A percentile compares a stretch with the other conserved stretches of the same genome.
Conservation (phyloP, 345 rosid species). For the Raphanus raphanistrum region DNA sequence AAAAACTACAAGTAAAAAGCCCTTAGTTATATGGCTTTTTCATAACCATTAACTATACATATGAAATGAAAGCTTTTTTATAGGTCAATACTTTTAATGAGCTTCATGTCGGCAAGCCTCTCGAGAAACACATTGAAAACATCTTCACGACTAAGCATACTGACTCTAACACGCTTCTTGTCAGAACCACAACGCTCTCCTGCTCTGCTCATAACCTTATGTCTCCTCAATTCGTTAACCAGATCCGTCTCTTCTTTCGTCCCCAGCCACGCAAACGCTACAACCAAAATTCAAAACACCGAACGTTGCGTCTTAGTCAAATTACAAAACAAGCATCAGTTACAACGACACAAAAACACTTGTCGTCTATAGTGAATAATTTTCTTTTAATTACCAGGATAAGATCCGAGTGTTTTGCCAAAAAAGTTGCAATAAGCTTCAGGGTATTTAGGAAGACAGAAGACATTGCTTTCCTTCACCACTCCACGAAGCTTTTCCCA, state of each 20-base stretch:
- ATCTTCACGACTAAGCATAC: conserved; percentile 72
- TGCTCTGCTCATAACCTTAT: conserved; percentile 53
- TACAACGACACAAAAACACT: not conserved
- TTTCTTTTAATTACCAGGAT: conserved; percentile 61
- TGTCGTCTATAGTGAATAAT: not conserved
- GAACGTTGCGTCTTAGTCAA: conserved; percentile 24
- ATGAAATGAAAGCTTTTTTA: not conserved
- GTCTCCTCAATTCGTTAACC: conserved; percentile 46
- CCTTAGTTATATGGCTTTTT: not conserved
- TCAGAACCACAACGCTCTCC: conserved; percentile 64
- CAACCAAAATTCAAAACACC: not conserved
- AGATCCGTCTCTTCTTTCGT: conserved; percentile 54
- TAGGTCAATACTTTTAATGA: conserved; percentile 24
- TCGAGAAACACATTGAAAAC: conserved; percentile 56
- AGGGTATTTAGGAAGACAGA: conserved; percentile 58
- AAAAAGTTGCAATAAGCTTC: conserved; percentile 63
- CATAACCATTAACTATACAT: not conserved
- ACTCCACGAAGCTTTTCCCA: conserved; percentile 65
- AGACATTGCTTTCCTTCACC: conserved; percentile 45
- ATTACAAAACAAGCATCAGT: conserved; percentile 11
- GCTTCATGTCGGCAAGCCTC: conserved; percentile 55
- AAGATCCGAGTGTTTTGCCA: conserved; percentile 40
- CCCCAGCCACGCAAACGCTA: conserved; percentile 89
- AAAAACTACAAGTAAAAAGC: not conserved
- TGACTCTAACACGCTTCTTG: conserved; percentile 52